Evolutionary conservation across 306 rosid species (phyloP).

Genomic region (Fragaria iinumae): DNA sequence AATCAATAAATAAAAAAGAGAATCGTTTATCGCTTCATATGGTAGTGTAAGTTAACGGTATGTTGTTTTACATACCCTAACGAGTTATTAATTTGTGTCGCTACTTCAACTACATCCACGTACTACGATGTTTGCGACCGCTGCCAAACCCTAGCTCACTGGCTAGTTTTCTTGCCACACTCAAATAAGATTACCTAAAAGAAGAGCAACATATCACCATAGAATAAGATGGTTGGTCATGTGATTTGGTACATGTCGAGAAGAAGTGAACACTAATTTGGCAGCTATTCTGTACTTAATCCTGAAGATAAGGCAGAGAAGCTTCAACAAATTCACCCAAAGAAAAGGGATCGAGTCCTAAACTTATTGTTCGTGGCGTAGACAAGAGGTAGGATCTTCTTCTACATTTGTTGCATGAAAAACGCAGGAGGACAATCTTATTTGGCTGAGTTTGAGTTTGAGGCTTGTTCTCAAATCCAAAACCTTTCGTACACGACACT

Average conservation of each 20-base stretch:
- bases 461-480: constrained; percentile 19
- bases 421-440: background rate
- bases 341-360: background rate
- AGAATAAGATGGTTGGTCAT: background rate
- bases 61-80: too few species aligned
- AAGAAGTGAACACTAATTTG: background rate
- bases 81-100: too few species aligned
- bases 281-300: background rate
- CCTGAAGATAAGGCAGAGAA: background rate
- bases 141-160: background rate
- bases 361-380: constrained; percentile 22
- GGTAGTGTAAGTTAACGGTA: too few species aligned
- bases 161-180: background rate
- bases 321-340: background rate
- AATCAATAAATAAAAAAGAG: too few species aligned
- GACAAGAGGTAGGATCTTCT: constrained; percentile 23
- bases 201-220: background rate
- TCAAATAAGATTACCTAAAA: background rate
- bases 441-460: background rate
- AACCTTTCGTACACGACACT: constrained; percentile 52
- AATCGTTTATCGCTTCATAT: too few species aligned
- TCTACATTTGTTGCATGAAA: constrained; percentile 11
- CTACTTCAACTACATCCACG: background rate
- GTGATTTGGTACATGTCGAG: background rate
- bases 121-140: background rate